A percentile compares a stretch with the other conserved stretches of the same genome.
These are phyloP conservation scores for Aspergillus texensis DNA, from an alignment of 2,329 filamentous ascomycete species.

Conservation along the genomic window DNA sequence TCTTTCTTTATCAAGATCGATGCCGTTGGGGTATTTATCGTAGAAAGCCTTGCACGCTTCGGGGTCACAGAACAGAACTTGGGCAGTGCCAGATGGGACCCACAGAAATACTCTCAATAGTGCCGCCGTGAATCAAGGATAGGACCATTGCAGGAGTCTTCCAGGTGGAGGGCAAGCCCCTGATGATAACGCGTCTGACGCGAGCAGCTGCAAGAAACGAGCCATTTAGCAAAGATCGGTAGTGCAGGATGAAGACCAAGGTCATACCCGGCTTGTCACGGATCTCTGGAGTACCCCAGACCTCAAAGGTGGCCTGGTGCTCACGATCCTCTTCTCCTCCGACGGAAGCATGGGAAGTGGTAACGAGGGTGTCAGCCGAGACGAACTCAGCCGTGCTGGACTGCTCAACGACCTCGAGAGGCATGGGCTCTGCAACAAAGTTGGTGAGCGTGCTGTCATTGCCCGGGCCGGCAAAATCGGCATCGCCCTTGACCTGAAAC, in stretches of 20 bases:
- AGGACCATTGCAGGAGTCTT: slow-evolving; percentile 36
- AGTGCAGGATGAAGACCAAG: background rate
- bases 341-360: background rate
- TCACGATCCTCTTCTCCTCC: slow-evolving; percentile 33
- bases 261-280: slow-evolving; percentile 32
- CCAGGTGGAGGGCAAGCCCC: slow-evolving; percentile 37
- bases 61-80: slow-evolving; percentile 39
- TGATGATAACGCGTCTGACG: slow-evolving; percentile 38
- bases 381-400: background rate
- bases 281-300: slow-evolving; percentile 32
- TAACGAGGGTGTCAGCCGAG: background rate
- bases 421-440: background rate
- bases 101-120: slow-evolving; percentile 37
- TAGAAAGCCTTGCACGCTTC: slow-evolving; percentile 40
- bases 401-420: background rate
- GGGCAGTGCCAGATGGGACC: slow-evolving; percentile 27
- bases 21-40: slow-evolving; percentile 39
- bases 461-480: background rate
- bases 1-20: slow-evolving; percentile 35
- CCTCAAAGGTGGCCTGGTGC: slow-evolving; percentile 31
- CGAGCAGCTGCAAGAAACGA: slow-evolving; percentile 21
- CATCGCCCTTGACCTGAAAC: background rate
- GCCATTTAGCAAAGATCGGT: slow-evolving; percentile 1
- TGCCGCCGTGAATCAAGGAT: slow-evolving; percentile 42
- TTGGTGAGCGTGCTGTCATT: background rate